phyloP scores from a whole-genome alignment of 768 basidiomycete genomes.

The Termitomyces sp. region DNA sequence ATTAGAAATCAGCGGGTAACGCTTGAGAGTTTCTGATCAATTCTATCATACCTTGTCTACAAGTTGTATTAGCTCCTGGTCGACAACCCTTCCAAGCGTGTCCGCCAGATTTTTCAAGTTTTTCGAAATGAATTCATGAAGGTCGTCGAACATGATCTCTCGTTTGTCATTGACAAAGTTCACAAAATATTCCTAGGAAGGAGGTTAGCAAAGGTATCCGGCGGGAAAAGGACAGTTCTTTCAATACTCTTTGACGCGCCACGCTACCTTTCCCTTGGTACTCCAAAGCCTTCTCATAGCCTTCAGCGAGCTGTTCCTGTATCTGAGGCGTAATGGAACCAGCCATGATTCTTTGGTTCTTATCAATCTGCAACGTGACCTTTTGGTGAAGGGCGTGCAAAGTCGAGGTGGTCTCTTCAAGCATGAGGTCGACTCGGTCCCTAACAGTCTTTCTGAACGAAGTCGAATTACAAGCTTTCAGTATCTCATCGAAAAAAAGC shows the following conservation, averaged over 20 bases:
- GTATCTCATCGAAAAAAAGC: background rate
- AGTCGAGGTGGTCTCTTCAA: background rate
- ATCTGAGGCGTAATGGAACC: background rate
- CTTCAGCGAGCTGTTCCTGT: background rate
- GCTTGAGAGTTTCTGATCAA: background rate
- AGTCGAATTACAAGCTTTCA: background rate
- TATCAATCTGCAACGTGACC: background rate
- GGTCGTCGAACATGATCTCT: background rate
- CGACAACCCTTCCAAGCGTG: background rate
- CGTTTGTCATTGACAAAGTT: background rate
- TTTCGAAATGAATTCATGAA: background rate
- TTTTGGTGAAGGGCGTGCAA: background rate
- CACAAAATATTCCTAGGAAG: background rate
- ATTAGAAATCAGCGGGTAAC: background rate
- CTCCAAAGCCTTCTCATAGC: background rate
- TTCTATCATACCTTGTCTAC: background rate
- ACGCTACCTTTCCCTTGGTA: slow-evolving; percentile 1
- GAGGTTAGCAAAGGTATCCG: background rate
- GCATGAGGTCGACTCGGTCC: background rate
- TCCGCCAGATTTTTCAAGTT: background rate
- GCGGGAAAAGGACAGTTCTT: background rate
- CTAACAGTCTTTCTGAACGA: background rate
- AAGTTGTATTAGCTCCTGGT: background rate
- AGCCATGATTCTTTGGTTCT: background rate
- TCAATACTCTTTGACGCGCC: background rate